Evolutionary conservation across 164 flowering plant genomes (phyloP).

Genomic region (Liriodendron chinense): DNA sequence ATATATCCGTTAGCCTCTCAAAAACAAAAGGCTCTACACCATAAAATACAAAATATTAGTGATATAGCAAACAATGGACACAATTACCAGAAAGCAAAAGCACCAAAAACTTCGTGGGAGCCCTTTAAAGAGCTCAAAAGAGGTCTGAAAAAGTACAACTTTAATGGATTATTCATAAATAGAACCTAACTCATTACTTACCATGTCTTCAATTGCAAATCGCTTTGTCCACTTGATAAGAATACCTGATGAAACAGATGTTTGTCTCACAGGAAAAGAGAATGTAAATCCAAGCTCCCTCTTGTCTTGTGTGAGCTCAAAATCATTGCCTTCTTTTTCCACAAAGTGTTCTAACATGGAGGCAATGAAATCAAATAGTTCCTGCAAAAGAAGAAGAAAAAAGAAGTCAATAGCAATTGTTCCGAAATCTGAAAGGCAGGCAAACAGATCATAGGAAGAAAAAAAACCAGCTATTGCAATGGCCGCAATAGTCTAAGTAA

Average conservation of each 20-base stretch:
- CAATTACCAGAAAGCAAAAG: too few species aligned
- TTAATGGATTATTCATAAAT: background rate
- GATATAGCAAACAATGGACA: too few species aligned
- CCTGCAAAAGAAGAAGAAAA: slow-evolving; percentile 41
- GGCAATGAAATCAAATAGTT: slow-evolving; percentile 80
- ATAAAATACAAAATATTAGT: too few species aligned
- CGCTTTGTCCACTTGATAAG: slow-evolving; percentile 93
- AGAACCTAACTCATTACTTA: slow-evolving; percentile 28
- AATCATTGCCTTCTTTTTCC: slow-evolving; percentile 44
- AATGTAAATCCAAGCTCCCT: slow-evolving; percentile 89
- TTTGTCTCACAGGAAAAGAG: slow-evolving; percentile 86
- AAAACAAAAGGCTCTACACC: too few species aligned
- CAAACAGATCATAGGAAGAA: background rate
- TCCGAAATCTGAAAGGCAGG: background rate
- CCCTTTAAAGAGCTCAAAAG: too few species aligned
- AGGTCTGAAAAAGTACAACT: background rate
- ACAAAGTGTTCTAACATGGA: slow-evolving; percentile 59
- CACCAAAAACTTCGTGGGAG: too few species aligned
- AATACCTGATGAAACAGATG: slow-evolving; percentile 66
- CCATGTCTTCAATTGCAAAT: slow-evolving; percentile 70
- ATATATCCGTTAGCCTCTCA: too few species aligned
- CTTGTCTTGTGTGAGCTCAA: slow-evolving; percentile 29
- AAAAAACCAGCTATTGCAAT: background rate
- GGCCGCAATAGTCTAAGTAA: background rate
- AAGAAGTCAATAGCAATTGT: background rate